Base-by-base conservation (phyloP, 345 rosid genomes). In the Gossypium turneri region DNA sequence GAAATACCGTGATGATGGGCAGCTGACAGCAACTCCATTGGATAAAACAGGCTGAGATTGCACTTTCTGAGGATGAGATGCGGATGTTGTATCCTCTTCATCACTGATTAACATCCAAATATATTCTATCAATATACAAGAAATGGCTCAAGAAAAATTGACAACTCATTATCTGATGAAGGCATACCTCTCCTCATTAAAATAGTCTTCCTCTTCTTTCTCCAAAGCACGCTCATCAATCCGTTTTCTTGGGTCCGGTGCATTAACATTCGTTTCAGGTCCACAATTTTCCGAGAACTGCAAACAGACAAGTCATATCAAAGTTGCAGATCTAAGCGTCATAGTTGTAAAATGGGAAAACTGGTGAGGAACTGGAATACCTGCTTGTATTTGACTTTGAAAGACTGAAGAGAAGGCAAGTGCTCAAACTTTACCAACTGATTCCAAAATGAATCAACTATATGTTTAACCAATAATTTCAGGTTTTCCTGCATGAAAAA, bases 171-270 rank as follows among this genome's bases (percentile, higher is more conserved):
- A 52, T 3, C 29, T 43, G 58, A 75, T 20, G 27, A 15, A 64
- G 56, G 72, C 71, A 62, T 60, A 96, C 98, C 97, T 96, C 80
- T 93, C 94, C 79, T 85, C 97, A n/a, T 93, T 95, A 79, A 96
- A 96, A 82, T 96, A 96, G 76, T 96, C 99, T 82, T 93, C 95
- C 86, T 93, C 99, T 80, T 96, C 99, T 86, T 96, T 96, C 75
- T 93, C 98, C 68, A 86, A 73, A n/a, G 97, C 97, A 25, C 97
- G 97, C 81, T 89, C 98, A 72, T 96, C 99, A 29, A 79, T 74
- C 67, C 94, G 79, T 80, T 84, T 92, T 75, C 97, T 87, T 8
- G 89, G 83, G 62, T 90, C 95, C 29, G 85, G 70, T 16, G 85
- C 81, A 74, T 73, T 84, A 76, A 84, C 85, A 74, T 81, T 79